Conservation (phyloP, 2,329 filamentous ascomycete species). For the Byssoonygena ceratinophila region DNA sequence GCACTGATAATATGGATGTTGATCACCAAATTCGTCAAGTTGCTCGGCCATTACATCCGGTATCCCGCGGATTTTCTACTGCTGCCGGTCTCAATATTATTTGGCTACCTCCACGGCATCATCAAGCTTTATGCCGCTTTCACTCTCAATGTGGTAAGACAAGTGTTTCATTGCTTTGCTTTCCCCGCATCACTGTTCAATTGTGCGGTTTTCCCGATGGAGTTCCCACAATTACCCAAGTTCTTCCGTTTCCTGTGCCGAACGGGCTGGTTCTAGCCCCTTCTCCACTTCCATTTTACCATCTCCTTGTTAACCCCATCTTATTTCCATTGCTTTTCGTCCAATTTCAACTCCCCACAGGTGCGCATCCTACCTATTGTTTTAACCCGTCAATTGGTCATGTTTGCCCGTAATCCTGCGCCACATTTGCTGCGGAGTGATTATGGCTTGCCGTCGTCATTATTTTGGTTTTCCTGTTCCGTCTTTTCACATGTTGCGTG, state of each 20-base stretch:
- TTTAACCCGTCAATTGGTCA: background rate
- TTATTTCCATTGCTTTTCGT: background rate
- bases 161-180: background rate
- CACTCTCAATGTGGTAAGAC: conserved; percentile 70
- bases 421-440: background rate
- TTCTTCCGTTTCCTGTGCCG: conserved; percentile 4
- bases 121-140: conserved; percentile 84
- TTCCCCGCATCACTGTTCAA: background rate
- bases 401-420: background rate
- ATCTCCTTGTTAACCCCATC: conserved; percentile 10
- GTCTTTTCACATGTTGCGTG: background rate
- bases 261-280: conserved; percentile 12
- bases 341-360: conserved; percentile 4
- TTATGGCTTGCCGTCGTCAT: background rate
- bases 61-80: conserved; percentile 72
- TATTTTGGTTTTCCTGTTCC: background rate
- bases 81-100: conserved; percentile 74
- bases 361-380: background rate
- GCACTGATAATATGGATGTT: conserved; percentile 64
- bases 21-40: conserved; percentile 83
- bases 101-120: conserved; percentile 84
- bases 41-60: conserved; percentile 73
- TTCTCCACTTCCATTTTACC: background rate
- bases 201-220: background rate
- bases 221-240: background rate